These are phyloP conservation scores for Macaranga tanarius DNA, from an alignment of 441 rosid species.

Conservation along the genomic window DNA sequence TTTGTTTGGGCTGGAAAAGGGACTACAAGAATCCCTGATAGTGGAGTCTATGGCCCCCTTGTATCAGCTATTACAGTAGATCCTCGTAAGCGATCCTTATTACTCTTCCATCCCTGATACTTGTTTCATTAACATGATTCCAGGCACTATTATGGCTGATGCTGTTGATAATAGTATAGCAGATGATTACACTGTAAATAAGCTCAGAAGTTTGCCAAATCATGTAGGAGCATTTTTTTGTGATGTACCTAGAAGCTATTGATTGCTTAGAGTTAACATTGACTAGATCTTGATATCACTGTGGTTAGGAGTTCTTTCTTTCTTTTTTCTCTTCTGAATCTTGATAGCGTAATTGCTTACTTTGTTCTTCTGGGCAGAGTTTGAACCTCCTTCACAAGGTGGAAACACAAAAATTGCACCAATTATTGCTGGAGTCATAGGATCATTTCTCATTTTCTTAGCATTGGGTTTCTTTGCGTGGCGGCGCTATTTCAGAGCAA, in stretches of 20 bases:
- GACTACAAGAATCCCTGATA: slow-evolving; percentile 14
- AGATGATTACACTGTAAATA: neutral
- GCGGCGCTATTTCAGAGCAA: slow-evolving; percentile 13
- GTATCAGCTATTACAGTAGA: slow-evolving; percentile 24
- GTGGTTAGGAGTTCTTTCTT: neutral
- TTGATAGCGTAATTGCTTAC: neutral
- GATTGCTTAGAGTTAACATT: neutral
- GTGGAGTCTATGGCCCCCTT: slow-evolving; percentile 26
- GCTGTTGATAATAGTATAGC: neutral
- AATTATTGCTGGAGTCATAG: slow-evolving; percentile 20
- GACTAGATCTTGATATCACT: neutral
- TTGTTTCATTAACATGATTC: neutral
- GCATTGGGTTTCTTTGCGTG: slow-evolving; percentile 9
- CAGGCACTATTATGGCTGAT: neutral
- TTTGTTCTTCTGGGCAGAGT: slow-evolving; percentile 20
- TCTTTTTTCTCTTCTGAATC: neutral
- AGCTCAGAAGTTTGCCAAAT: neutral
- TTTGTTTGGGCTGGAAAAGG: slow-evolving; percentile 31
- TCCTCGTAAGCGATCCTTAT: slow-evolving; percentile 15
- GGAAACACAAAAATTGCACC: slow-evolving; percentile 16
- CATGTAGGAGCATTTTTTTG: no score
- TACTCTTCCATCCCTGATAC: neutral
- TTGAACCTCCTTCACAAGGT: slow-evolving; percentile 12
- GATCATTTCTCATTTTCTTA: slow-evolving; percentile 8
- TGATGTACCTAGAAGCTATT: neutral